Conservation (phyloP, 768 basidiomycete species). For the Mycena filopes region DNA sequence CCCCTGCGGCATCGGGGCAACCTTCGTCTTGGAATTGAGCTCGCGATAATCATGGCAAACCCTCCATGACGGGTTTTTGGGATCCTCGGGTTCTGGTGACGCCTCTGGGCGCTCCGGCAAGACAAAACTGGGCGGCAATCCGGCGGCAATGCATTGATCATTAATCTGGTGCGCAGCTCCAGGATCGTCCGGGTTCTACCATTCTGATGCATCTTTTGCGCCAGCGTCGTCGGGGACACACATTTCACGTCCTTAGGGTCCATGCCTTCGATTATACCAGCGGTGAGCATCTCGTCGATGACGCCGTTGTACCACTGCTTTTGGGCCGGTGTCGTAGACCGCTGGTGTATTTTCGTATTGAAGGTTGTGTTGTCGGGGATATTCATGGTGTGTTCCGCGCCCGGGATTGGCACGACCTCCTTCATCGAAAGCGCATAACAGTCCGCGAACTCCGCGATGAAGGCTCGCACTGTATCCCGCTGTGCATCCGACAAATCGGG, state of each 20-base stretch:
- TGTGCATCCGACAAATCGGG: not conserved
- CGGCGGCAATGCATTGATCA: slow-evolving; percentile 42
- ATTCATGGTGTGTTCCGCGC: slow-evolving; percentile 46
- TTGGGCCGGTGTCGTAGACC: slow-evolving; percentile 44
- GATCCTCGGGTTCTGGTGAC: not conserved
- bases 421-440: slow-evolving; percentile 49
- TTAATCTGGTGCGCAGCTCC: slow-evolving; percentile 47
- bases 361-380: slow-evolving; percentile 42
- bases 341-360: slow-evolving; percentile 43
- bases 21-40: slow-evolving; percentile 43
- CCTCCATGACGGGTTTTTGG: slow-evolving; percentile 42
- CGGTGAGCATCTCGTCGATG: slow-evolving; percentile 47
- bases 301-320: slow-evolving; percentile 40
- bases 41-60: slow-evolving; percentile 51
- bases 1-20: slow-evolving; percentile 46
- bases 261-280: slow-evolving; percentile 45
- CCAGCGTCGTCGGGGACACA: slow-evolving; percentile 45
- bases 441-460: slow-evolving; percentile 48
- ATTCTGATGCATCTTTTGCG: slow-evolving; percentile 46
- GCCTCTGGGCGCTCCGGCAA: slow-evolving; percentile 31
- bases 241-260: slow-evolving; percentile 46
- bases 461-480: slow-evolving; percentile 20
- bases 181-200: slow-evolving; percentile 42
- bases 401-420: slow-evolving; percentile 46
- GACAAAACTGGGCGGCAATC: slow-evolving; percentile 34